Conservation (phyloP, 2,329 filamentous ascomycete species). For the Clarireedia hainanense region DNA sequence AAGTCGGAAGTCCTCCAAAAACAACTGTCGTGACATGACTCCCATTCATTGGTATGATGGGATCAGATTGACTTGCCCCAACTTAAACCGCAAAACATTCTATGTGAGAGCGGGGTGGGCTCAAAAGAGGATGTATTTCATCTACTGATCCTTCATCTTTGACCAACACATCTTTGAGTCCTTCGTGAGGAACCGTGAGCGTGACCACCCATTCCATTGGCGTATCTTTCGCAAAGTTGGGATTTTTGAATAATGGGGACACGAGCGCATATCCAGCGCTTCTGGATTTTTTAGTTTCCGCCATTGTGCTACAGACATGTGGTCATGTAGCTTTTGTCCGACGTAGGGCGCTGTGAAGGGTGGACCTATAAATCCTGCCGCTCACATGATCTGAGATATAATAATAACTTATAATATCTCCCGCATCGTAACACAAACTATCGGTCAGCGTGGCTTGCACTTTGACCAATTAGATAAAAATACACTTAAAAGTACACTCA, state of each 20-base stretch:
- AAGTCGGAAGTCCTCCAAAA: slow-evolving; percentile 11
- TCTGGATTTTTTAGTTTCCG: slow-evolving; percentile 1
- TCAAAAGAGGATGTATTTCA: neutral
- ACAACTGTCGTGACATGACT: slow-evolving; percentile 3
- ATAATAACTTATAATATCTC: too few species aligned
- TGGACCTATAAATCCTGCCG: too few species aligned
- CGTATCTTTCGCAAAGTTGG: neutral
- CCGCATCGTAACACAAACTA: too few species aligned
- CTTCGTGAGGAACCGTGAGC: neutral
- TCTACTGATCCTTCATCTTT: neutral
- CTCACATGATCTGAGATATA: too few species aligned
- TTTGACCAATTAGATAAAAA: too few species aligned
- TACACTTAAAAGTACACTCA: too few species aligned
- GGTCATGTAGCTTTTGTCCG: neutral
- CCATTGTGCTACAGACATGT: neutral
- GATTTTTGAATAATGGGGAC: neutral
- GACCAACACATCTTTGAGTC: neutral
- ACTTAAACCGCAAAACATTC: neutral
- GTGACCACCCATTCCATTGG: neutral
- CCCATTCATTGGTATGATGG: slow-evolving; percentile 9
- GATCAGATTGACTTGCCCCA: neutral
- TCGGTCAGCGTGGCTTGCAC: too few species aligned
- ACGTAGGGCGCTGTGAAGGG: neutral
- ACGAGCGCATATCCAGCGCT: neutral
- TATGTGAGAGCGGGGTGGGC: neutral